These are phyloP conservation scores for Monilinia laxa DNA, from an alignment of 2,329 filamentous ascomycete genomes.

Conservation along the genomic window DNA sequence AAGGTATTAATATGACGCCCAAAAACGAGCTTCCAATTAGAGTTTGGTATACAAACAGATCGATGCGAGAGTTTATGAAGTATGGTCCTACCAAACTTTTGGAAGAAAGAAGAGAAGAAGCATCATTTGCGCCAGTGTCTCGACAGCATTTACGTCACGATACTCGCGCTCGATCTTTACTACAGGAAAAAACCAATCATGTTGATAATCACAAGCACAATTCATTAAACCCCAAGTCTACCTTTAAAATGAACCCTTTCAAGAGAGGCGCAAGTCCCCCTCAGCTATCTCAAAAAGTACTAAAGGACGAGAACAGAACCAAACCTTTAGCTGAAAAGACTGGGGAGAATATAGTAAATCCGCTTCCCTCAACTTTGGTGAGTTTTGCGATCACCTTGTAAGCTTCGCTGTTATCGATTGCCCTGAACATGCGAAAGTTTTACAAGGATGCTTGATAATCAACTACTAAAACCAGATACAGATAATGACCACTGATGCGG, in stretches of 20 bases:
- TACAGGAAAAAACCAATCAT: neutral
- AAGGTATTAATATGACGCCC: neutral
- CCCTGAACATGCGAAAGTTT: neutral
- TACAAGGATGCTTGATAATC: neutral
- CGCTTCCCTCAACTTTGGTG: neutral
- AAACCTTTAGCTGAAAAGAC: too few relatives aligned
- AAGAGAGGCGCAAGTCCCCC: neutral
- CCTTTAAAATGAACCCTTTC: neutral
- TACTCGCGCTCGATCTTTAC: slow-evolving; percentile 17
- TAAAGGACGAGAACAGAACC: neutral
- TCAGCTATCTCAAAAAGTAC: neutral
- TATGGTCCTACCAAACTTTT: slow-evolving; percentile 14
- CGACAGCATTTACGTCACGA: slow-evolving; percentile 10
- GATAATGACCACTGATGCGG: neutral
- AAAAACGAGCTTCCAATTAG: neutral
- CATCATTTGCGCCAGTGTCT: neutral
- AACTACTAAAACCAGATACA: neutral
- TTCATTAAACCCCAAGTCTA: neutral
- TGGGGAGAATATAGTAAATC: neutral
- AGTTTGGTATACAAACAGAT: slow-evolving; percentile 21
- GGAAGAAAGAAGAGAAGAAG: slow-evolving; percentile 22
- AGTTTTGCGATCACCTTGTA: neutral
- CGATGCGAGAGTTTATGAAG: slow-evolving; percentile 14
- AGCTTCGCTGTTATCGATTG: too few relatives aligned
- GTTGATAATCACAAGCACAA: neutral